phyloP scores from a whole-genome alignment of 208 protist species.

The Acanthamoeba quina region DNA sequence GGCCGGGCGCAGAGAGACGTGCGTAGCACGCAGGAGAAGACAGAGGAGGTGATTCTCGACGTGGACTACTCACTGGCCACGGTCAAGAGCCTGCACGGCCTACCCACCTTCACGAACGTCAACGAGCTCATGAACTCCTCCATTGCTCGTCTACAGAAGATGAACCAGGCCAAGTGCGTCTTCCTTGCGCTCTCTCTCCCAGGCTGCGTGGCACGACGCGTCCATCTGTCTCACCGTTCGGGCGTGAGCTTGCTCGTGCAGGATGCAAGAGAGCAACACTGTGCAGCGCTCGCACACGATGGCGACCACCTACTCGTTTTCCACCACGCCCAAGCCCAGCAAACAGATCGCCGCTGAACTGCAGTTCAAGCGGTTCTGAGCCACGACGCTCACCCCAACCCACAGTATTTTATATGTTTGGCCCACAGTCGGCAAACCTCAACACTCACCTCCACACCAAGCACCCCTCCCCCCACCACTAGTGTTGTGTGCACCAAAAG shows the following conservation, averaged over 20 bases:
- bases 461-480: neutral
- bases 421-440: no score
- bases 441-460: no score
- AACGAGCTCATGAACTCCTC: conserved; percentile 49
- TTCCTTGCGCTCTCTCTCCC: neutral
- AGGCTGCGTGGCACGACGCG: neutral
- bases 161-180: conserved; percentile 59
- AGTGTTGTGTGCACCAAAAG: no score
- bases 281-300: conserved; percentile 41
- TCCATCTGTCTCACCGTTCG: neutral
- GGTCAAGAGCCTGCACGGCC: conserved; percentile 60
- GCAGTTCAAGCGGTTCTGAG: conserved; percentile 42
- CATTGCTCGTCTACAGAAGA: conserved; percentile 5
- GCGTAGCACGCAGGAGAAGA: conserved; percentile 1
- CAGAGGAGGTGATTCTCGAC: conserved; percentile 38
- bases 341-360: neutral
- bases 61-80: conserved; percentile 64
- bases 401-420: neutral
- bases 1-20: conserved; percentile 11
- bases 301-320: conserved; percentile 38
- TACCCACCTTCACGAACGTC: conserved; percentile 31
- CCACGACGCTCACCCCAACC: neutral
- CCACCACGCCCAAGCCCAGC: neutral
- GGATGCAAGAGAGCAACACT: neutral
- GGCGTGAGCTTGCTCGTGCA: neutral